Percentiles rank a stretch among this genome's conserved stretches.
phyloP scores from a whole-genome alignment of 2,329 filamentous ascomycete genomes.

The Penicillium frequentans region DNA sequence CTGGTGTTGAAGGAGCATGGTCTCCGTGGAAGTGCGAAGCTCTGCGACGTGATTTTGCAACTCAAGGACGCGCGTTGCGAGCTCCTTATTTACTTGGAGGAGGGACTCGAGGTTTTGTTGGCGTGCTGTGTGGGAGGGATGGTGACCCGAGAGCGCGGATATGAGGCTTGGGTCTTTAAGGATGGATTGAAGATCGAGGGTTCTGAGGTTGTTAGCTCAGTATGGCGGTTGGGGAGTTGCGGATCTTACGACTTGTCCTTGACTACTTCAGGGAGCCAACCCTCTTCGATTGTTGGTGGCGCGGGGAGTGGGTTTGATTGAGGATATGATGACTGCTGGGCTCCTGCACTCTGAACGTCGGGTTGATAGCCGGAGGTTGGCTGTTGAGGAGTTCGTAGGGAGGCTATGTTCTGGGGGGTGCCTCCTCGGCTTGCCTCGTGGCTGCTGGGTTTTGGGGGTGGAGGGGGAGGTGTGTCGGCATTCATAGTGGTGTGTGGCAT shows the following conservation, averaged over 20 bases:
- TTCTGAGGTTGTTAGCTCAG: conserved; percentile 19
- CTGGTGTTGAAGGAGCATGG: conserved; percentile 77
- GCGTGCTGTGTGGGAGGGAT: conserved; percentile 69
- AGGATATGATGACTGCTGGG: conserved; percentile 9
- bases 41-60: conserved; percentile 50
- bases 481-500: conserved; percentile 39
- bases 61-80: conserved; percentile 54
- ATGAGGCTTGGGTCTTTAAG: conserved; percentile 69
- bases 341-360: conserved; percentile 11
- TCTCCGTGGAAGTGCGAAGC: conserved; percentile 68
- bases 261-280: conserved; percentile 74
- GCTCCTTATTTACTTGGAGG: conserved; percentile 69
- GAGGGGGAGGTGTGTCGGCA: conserved; percentile 62
- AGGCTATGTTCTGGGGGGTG: conserved; percentile 57
- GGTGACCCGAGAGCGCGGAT: conserved; percentile 71
- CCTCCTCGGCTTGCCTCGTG: conserved; percentile 67
- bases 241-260: conserved; percentile 75
- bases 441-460: conserved; percentile 70
- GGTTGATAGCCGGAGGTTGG: conserved; percentile 31
- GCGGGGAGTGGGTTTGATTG: conserved; percentile 21
- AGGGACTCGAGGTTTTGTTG: conserved; percentile 64
- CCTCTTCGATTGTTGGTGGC: conserved; percentile 53
- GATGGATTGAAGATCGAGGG: conserved; percentile 67
- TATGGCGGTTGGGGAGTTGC: conserved; percentile 3
- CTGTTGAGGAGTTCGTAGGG: conserved; percentile 45